A percentile compares a stretch with the other conserved stretches of the same genome.
phyloP scores from a whole-genome alignment of 257 asterid genomes.

The Orobanche coerulescens region DNA sequence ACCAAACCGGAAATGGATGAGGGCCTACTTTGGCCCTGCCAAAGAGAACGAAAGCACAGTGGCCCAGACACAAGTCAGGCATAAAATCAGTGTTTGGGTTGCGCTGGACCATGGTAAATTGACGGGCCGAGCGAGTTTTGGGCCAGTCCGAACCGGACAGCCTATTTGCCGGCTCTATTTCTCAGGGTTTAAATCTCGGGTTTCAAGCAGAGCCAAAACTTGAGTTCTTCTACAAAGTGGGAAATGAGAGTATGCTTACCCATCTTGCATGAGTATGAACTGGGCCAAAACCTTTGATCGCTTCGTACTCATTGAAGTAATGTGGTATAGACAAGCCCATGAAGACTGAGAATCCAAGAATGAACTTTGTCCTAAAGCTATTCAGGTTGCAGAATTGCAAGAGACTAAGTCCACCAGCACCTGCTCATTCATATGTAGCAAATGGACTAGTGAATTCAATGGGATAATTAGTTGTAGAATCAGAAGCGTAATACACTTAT shows the following conservation, averaged over 20 bases:
- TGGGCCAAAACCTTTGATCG: conserved; percentile 50
- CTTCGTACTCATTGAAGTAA: conserved; percentile 69
- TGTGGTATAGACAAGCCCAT: conserved; percentile 93
- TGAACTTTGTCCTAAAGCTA: conserved; percentile 76
- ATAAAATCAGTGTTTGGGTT: no score
- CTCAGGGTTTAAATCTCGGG: no score
- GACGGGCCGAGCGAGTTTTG: no score
- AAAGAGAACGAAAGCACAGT: no score
- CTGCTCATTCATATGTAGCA: conserved; percentile 28
- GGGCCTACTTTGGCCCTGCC: no score
- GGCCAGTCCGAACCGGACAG: no score
- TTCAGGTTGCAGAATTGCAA: conserved; percentile 89
- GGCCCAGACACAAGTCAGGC: no score
- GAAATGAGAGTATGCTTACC: conserved; percentile 36
- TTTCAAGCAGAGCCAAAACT: no score
- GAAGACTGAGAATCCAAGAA: conserved; percentile 78
- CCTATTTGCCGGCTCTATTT: no score
- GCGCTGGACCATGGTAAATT: no score
- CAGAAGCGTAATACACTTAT: background rate
- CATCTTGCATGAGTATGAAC: conserved; percentile 84
- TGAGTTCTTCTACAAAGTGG: no score
- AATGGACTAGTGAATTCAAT: background rate
- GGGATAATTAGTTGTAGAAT: background rate
- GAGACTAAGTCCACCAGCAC: conserved; percentile 75
- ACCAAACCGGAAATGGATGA: no score